Evolutionary conservation across 2,329 filamentous ascomycete species (phyloP).

Genomic region (Annulohypoxylon truncatum): DNA sequence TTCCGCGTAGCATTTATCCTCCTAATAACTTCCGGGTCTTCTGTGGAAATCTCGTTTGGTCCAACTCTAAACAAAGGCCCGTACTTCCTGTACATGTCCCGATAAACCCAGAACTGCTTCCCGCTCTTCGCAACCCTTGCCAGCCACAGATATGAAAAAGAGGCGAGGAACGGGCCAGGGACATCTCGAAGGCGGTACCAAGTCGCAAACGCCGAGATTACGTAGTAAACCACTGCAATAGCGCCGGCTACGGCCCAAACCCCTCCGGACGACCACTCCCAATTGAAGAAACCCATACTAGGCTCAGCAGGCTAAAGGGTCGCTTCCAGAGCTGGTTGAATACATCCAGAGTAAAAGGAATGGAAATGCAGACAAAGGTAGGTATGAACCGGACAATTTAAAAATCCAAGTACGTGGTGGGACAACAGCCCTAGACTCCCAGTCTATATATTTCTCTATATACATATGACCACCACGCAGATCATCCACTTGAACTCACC

Average conservation of each 20-base stretch:
- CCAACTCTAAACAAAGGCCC: slow-evolving; percentile 39
- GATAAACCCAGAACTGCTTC: slow-evolving; percentile 13
- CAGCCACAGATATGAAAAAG: slow-evolving; percentile 38
- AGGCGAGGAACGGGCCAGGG: slow-evolving; percentile 36
- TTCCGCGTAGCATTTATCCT: slow-evolving; percentile 33
- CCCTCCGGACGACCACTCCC: slow-evolving; percentile 15
- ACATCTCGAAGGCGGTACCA: slow-evolving; percentile 40
- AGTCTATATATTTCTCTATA: not conserved
- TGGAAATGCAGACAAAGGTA: not conserved
- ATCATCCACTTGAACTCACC: slow-evolving; percentile 2
- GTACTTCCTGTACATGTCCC: slow-evolving; percentile 23
- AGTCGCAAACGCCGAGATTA: slow-evolving; percentile 35
- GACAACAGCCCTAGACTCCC: not conserved
- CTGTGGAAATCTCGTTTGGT: slow-evolving; percentile 42
- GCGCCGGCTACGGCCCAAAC: not conserved
- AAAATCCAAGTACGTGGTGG: not conserved
- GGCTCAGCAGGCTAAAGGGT: not conserved
- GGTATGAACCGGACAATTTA: not conserved
- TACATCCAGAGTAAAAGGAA: not conserved
- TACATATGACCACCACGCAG: not conserved
- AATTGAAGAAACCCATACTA: slow-evolving; percentile 18
- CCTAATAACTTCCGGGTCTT: slow-evolving; percentile 41
- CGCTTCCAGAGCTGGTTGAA: not conserved
- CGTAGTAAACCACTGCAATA: slow-evolving; percentile 23
- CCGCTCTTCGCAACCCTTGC: slow-evolving; percentile 18